These are phyloP conservation scores for Calonectria montana DNA, from an alignment of 2,329 filamentous ascomycete genomes.

Conservation along the genomic window DNA sequence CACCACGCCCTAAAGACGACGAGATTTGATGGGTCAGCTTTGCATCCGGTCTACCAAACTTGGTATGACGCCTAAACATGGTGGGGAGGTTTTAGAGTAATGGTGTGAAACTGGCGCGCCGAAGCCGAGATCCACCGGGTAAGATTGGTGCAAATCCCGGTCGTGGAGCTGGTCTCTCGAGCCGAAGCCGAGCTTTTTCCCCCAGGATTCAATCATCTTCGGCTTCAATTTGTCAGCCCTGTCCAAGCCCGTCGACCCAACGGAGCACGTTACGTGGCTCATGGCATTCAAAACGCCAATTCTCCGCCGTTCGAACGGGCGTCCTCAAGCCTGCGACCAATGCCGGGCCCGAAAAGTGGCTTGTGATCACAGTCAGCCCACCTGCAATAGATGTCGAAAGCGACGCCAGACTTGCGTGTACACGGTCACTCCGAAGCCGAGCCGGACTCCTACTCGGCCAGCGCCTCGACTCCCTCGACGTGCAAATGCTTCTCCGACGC, in stretches of 20 bases:
- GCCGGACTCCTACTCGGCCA: slow-evolving; percentile 27
- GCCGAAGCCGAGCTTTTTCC: slow-evolving; percentile 11
- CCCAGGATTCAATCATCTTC: not conserved
- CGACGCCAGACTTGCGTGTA: slow-evolving; percentile 53
- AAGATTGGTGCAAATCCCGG: not conserved
- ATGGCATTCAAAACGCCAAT: slow-evolving; percentile 33
- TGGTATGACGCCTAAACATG: slow-evolving; percentile 37
- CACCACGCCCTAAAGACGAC: slow-evolving; percentile 33
- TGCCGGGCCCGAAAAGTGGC: slow-evolving; percentile 56
- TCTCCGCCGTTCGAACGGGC: slow-evolving; percentile 43
- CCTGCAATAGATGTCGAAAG: slow-evolving; percentile 53
- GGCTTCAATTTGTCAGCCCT: slow-evolving; percentile 20
- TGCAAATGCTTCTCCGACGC: slow-evolving; percentile 30
- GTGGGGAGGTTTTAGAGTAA: not conserved
- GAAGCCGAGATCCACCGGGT: slow-evolving; percentile 15
- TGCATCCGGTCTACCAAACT: slow-evolving; percentile 19
- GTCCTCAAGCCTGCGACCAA: slow-evolving; percentile 48
- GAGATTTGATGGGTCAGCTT: slow-evolving; percentile 30
- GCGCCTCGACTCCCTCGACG: slow-evolving; percentile 12
- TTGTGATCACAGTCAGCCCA: slow-evolving; percentile 55
- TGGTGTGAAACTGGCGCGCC: not conserved
- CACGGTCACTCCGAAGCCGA: slow-evolving; percentile 35
- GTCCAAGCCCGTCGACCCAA: not conserved
- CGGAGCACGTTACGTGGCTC: not conserved
- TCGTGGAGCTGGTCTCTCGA: not conserved